Base-by-base conservation (phyloP, 805 yeast genomes). In the Yamadazyma ubonensis region DNA sequence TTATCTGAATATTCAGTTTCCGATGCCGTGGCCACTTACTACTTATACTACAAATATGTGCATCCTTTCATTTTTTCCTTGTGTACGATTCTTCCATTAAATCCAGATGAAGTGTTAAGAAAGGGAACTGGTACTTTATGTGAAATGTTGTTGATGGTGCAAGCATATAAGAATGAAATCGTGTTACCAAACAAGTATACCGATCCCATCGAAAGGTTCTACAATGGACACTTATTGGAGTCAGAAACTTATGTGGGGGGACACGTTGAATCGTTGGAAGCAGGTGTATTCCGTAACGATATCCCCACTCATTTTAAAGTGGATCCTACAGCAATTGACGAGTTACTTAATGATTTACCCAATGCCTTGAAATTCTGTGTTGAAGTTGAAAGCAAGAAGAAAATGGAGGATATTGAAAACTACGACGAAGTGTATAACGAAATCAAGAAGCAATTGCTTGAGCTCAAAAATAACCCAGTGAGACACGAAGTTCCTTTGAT, bases 241-340 rank as follows among this genome's bases (percentile, higher is more conserved):
- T 83, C 96, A 1, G 99, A 93, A 61, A 93, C 99, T 0, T 93
- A 93, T 57, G 98, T 93, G 19, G 99, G 99, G 43, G 99, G 99
- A 1, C 99, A 93, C 52, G 99, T 93, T 16, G 98, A 95, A 62
- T 86, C 96, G 6, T 65, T 95, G 40, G 99, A 95, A 60, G 96
- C 99, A 7, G 99, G 99, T 40, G 99, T 93, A 1, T 93, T 95
- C 56, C 70, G 99, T 51, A 83, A 95, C 36, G 99, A 93, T 56
- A 71, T 93, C 23, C 75, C 81, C 2, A 77, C 74, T 34, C 77
- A 83, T 29, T 93, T 95, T 65, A 76, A 73, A 22, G 71, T 95
- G 28, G 96, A 89, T 53, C 81, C 96, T 0, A 67, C 80, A 0
- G 95, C 89, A 1, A 71, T 93, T 27, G 95, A 89, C 49, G 93